Conservation (phyloP, 2,329 filamentous ascomycete species). For the Cyclaneusma minus region DNA sequence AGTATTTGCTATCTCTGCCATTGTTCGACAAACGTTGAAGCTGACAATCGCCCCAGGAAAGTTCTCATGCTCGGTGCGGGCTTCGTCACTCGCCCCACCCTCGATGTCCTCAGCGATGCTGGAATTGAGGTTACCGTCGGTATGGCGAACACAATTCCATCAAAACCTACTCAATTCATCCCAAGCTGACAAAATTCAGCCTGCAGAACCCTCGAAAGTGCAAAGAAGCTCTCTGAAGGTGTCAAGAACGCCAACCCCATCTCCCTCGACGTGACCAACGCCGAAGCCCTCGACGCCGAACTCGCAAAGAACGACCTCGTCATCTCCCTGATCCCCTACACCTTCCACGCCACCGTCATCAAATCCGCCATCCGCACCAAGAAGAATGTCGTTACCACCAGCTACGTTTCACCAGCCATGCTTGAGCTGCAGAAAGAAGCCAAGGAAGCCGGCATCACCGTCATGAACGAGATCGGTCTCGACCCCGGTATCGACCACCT, state of each 20-base stretch:
- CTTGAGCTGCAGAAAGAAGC: slow-evolving; percentile 66
- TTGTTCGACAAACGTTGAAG: not conserved
- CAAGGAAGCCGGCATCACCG: slow-evolving; percentile 86
- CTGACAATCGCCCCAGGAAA: slow-evolving; percentile 10
- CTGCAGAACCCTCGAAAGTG: slow-evolving; percentile 65
- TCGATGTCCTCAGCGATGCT: slow-evolving; percentile 39
- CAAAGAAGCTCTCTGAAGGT: slow-evolving; percentile 58
- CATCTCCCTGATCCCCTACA: slow-evolving; percentile 82
- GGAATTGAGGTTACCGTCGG: slow-evolving; percentile 41
- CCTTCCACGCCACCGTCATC: slow-evolving; percentile 76
- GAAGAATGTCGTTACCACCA: slow-evolving; percentile 93
- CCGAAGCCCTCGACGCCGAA: slow-evolving; percentile 61
- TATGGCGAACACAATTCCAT: slow-evolving; percentile 14
- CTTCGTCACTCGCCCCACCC: slow-evolving; percentile 40
- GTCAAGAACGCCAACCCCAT: slow-evolving; percentile 61
- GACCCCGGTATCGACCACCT: slow-evolving; percentile 57
- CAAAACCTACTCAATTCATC: not conserved
- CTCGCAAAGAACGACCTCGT: slow-evolving; percentile 67
- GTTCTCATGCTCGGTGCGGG: slow-evolving; percentile 35
- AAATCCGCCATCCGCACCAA: slow-evolving; percentile 84
- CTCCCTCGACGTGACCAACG: slow-evolving; percentile 71
- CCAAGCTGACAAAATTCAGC: slow-evolving; percentile 30
- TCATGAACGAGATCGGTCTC: slow-evolving; percentile 91
- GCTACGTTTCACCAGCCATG: slow-evolving; percentile 88
- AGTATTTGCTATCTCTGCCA: slow-evolving; percentile 6